Percentiles rank a stretch among this genome's conserved stretches.
Conservation (phyloP, 345 rosid species). For the Syzygium oleosum region DNA sequence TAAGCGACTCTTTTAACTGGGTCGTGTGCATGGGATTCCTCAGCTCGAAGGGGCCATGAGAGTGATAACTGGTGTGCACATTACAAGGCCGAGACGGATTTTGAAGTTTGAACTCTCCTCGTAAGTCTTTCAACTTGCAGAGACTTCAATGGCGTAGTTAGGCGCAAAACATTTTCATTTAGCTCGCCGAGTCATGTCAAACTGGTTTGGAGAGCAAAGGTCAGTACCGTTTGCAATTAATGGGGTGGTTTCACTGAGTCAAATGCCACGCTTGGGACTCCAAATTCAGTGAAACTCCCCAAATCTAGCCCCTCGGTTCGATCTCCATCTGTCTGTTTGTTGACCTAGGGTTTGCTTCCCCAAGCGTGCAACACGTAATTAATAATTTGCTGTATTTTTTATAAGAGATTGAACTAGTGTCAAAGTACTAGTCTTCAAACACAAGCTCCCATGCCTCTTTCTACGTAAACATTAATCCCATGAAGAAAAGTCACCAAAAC, state of each 20-base stretch:
- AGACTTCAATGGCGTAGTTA: background rate
- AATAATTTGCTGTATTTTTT: background rate
- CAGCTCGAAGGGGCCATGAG: background rate
- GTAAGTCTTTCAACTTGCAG: background rate
- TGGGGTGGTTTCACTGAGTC: constrained; percentile 25
- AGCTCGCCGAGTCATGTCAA: background rate
- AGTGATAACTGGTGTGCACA: background rate
- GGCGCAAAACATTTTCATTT: background rate
- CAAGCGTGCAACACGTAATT: constrained; percentile 5
- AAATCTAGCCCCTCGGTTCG: constrained; percentile 34
- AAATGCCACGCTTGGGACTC: constrained; percentile 50
- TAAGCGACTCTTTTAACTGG: background rate
- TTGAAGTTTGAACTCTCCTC: background rate
- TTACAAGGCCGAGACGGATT: background rate
- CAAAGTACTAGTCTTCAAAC: constrained; percentile 19
- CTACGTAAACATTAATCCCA: constrained; percentile 21
- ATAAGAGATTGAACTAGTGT: background rate
- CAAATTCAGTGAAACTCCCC: constrained; percentile 54
- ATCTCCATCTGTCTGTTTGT: constrained; percentile 33
- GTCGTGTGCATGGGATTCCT: background rate
- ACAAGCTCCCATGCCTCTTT: constrained; percentile 41
- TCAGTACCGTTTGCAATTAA: constrained; percentile 1
- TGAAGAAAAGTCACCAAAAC: background rate
- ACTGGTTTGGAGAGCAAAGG: background rate
- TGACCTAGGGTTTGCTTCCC: constrained; percentile 10